A percentile compares a stretch with the other conserved stretches of the same genome.
These are phyloP conservation scores for Tolypocladium tropicale DNA, from an alignment of 2,329 filamentous ascomycete genomes.

Conservation along the genomic window DNA sequence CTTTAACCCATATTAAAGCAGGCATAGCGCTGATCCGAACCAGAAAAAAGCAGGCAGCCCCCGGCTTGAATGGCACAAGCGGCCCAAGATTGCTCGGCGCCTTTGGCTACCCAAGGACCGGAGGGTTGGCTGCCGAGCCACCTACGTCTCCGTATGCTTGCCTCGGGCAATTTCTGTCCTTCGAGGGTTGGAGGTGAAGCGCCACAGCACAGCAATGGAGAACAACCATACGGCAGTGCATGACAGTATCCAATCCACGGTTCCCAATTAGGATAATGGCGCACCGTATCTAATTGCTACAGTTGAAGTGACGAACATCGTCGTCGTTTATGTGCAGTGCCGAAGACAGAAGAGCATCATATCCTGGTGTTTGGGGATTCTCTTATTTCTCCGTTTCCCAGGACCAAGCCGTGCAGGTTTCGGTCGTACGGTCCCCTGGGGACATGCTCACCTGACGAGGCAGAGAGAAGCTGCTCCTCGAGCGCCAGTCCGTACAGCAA, in stretches of 20 bases:
- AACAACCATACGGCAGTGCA: neutral
- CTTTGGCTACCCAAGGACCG: neutral
- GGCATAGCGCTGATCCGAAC: too few relatives aligned
- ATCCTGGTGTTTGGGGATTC: constrained; percentile 2
- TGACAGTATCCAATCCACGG: neutral
- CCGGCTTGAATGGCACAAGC: neutral
- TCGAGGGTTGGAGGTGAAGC: neutral
- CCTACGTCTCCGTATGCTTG: neutral
- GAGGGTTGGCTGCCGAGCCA: neutral
- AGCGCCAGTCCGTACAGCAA: constrained; percentile 69
- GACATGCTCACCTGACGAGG: constrained; percentile 49
- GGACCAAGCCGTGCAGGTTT: constrained; percentile 65
- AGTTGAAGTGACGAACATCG: neutral
- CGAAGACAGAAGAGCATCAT: neutral
- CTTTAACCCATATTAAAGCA: too few relatives aligned
- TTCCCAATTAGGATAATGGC: neutral
- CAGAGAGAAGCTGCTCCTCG: constrained; percentile 67
- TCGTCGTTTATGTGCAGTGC: neutral
- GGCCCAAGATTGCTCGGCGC: neutral
- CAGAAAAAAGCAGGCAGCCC: neutral
- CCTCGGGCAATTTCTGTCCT: neutral
- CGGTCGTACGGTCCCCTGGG: constrained; percentile 71
- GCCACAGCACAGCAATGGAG: too few relatives aligned
- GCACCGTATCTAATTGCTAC: neutral
- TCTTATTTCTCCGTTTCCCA: constrained; percentile 56